A percentile compares a stretch with the other conserved stretches of the same genome.
phyloP scores from a whole-genome alignment of 306 rosid genomes.

The Albizia julibrissin region DNA sequence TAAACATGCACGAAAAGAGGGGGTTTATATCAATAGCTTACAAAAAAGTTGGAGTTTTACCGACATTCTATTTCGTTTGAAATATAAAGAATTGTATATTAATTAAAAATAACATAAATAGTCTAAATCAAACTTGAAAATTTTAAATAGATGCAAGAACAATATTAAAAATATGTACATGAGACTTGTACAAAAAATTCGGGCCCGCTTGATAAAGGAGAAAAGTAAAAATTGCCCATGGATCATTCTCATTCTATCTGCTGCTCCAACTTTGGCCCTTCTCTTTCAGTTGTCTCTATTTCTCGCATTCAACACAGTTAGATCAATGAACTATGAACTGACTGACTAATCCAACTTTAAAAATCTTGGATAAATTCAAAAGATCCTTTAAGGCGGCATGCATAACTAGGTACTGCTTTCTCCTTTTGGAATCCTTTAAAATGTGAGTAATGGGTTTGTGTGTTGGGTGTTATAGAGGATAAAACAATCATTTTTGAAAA shows the following conservation, averaged over 20 bases:
- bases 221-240: neutral
- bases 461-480: neutral
- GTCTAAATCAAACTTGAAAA: no score
- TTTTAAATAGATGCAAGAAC: no score
- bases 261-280: neutral
- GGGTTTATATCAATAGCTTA: neutral
- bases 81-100: no score
- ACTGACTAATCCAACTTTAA: neutral
- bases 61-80: neutral
- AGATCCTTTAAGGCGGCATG: neutral
- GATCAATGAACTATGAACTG: neutral
- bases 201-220: no score
- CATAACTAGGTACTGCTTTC: neutral
- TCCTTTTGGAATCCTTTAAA: conserved; percentile 4
- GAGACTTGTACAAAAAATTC: no score
- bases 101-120: no score
- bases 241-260: neutral
- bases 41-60: no score
- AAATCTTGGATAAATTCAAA: neutral
- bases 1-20: neutral
- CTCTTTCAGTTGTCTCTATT: neutral
- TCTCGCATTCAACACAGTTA: neutral
- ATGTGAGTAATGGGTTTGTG: neutral
- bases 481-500: conserved; percentile 10
- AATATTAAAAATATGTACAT: no score